Evolutionary conservation across 139 green algal species (phyloP).

Genomic region (Micromonas commoda): DNA sequence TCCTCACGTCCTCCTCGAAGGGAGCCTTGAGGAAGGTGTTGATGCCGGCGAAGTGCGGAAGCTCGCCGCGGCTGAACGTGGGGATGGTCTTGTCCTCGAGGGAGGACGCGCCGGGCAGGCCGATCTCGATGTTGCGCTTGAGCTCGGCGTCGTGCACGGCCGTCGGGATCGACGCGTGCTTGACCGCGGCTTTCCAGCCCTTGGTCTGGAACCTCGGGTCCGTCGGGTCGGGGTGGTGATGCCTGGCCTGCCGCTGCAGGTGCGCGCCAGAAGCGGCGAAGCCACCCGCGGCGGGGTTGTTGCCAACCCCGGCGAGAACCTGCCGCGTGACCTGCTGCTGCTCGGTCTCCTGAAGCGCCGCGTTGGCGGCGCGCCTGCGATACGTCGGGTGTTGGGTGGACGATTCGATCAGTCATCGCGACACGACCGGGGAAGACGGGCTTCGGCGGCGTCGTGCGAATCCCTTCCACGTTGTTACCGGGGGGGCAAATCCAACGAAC

Average conservation of each 20-base stretch:
- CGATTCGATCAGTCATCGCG: too few relatives aligned
- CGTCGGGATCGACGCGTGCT: constrained; percentile 7
- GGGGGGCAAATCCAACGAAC: too few relatives aligned
- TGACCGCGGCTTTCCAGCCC: constrained; percentile 24
- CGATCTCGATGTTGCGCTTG: background rate
- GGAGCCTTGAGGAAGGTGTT: constrained; percentile 30
- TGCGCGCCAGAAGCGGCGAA: background rate
- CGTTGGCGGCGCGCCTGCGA: too few relatives aligned
- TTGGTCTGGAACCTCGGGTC: constrained; percentile 14
- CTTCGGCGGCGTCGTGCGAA: too few relatives aligned
- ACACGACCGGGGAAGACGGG: too few relatives aligned
- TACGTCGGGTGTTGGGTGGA: too few relatives aligned
- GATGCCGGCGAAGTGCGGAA: constrained; percentile 26
- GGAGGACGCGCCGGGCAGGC: constrained; percentile 11
- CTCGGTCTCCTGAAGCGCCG: too few relatives aligned
- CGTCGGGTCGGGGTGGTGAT: constrained; percentile 26
- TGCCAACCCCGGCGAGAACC: too few relatives aligned
- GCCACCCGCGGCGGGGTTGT: too few relatives aligned
- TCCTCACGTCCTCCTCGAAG: constrained; percentile 18
- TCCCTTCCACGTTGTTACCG: too few relatives aligned
- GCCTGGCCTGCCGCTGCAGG: background rate
- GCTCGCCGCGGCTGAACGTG: constrained; percentile 21
- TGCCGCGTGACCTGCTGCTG: too few relatives aligned
- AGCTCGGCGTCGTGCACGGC: constrained; percentile 10
- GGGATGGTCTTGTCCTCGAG: constrained; percentile 27